Conservation (phyloP, 2,329 filamentous ascomycete genomes). For the Sclerotinia spermophila region DNA sequence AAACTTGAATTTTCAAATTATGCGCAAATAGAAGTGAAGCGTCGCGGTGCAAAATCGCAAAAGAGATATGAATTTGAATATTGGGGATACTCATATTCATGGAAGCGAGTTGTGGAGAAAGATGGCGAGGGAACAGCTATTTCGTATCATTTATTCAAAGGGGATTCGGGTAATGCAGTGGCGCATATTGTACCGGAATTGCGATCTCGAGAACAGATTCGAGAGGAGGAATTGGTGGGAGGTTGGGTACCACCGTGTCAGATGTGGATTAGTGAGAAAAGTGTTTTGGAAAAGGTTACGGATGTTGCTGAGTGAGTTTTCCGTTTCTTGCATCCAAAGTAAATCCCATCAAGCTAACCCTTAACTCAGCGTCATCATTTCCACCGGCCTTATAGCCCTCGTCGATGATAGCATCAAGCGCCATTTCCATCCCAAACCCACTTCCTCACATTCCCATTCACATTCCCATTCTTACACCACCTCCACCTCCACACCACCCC, state of each 20-base stretch:
- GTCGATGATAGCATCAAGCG: constrained; percentile 85
- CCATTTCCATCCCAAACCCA: constrained; percentile 38
- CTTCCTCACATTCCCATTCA: constrained; percentile 56
- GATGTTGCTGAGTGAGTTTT: constrained; percentile 81
- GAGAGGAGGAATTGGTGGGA: constrained; percentile 70
- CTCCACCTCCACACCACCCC: constrained; percentile 58
- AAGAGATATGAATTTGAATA: constrained; percentile 91
- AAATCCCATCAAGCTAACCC: neutral
- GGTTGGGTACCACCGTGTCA: constrained; percentile 89
- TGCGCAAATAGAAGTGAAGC: constrained; percentile 79
- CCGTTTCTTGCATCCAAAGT: neutral
- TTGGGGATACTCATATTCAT: constrained; percentile 83
- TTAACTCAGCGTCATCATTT: constrained; percentile 68
- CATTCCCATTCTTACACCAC: no score
- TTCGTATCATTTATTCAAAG: constrained; percentile 76
- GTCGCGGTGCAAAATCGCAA: constrained; percentile 59
- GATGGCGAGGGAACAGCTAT: constrained; percentile 60
- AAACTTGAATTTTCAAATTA: constrained; percentile 98
- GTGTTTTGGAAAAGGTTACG: constrained; percentile 61
- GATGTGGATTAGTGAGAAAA: constrained; percentile 81
- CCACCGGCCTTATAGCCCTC: constrained; percentile 83
- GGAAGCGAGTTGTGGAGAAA: constrained; percentile 71
- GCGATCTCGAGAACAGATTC: constrained; percentile 65
- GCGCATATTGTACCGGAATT: constrained; percentile 84
- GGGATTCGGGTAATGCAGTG: constrained; percentile 58